These are phyloP conservation scores for Pulveroboletus sp. DNA, from an alignment of 768 basidiomycete species.

Conservation along the genomic window DNA sequence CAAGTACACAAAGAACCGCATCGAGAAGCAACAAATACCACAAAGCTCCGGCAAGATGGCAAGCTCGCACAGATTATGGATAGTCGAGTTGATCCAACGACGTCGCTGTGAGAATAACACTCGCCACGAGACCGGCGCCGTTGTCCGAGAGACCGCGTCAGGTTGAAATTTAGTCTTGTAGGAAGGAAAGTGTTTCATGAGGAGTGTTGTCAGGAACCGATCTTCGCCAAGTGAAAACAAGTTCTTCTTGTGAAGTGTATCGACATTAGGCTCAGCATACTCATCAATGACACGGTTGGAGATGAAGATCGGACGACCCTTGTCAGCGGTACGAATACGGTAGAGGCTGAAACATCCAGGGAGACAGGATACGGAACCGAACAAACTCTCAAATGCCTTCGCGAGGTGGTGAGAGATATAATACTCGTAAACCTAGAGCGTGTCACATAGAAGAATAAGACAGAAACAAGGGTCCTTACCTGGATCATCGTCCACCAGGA, in stretches of 20 bases:
- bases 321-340: constrained; percentile 66
- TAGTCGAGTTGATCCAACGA: constrained; percentile 71
- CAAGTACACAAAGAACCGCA: constrained; percentile 66
- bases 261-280: constrained; percentile 60
- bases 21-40: constrained; percentile 71
- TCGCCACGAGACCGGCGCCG: constrained; percentile 58
- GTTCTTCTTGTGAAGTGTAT: constrained; percentile 71
- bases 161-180: constrained; percentile 68
- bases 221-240: constrained; percentile 66
- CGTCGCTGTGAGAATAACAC: constrained; percentile 63
- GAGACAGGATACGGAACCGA: constrained; percentile 69
- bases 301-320: constrained; percentile 66
- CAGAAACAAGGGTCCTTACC: constrained; percentile 26
- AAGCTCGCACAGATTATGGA: constrained; percentile 65
- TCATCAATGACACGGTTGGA: constrained; percentile 68
- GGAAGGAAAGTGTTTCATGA: constrained; percentile 66
- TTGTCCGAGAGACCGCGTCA: constrained; percentile 57
- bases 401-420: constrained; percentile 64
- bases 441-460: constrained; percentile 1
- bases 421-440: constrained; percentile 56
- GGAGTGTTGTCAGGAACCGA: constrained; percentile 63
- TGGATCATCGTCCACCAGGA: constrained; percentile 81
- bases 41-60: constrained; percentile 59
- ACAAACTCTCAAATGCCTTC: constrained; percentile 65
- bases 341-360: constrained; percentile 73